These are phyloP conservation scores for Corylus avellana DNA, from an alignment of 306 rosid species.

Conservation along the genomic window DNA sequence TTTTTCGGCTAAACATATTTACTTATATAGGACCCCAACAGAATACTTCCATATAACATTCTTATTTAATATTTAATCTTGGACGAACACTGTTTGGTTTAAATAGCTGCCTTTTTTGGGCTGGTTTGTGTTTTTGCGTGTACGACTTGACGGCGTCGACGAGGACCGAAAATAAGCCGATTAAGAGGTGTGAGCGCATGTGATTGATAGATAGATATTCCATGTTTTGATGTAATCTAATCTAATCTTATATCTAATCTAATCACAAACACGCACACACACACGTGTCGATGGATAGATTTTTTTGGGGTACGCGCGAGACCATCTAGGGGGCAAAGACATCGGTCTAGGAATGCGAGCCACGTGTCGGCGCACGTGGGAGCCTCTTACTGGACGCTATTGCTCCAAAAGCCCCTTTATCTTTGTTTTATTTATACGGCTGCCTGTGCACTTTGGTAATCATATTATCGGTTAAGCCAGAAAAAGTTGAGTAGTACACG, in stretches of 20 bases:
- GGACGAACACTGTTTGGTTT: neutral
- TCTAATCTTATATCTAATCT: too few relatives aligned
- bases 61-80: too few relatives aligned
- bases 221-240: too few relatives aligned
- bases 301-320: slow-evolving; percentile 37
- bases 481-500: slow-evolving; percentile 21
- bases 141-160: slow-evolving; percentile 32
- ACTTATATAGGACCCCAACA: too few relatives aligned
- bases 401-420: slow-evolving; percentile 10
- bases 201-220: slow-evolving; percentile 12
- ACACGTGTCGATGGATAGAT: slow-evolving; percentile 18
- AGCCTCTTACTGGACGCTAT: slow-evolving; percentile 18
- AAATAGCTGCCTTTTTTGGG: neutral
- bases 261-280: slow-evolving; percentile 11
- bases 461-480: neutral
- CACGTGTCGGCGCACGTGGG: slow-evolving; percentile 61
- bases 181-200: slow-evolving; percentile 48
- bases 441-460: neutral
- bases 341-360: slow-evolving; percentile 32
- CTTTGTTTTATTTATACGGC: slow-evolving; percentile 5
- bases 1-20: too few relatives aligned
- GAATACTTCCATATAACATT: too few relatives aligned
- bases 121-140: slow-evolving; percentile 6
- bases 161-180: slow-evolving; percentile 11
- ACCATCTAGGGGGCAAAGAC: slow-evolving; percentile 23